These are phyloP conservation scores for Quercus phellos DNA, from an alignment of 331 rosid genomes.

Conservation along the genomic window DNA sequence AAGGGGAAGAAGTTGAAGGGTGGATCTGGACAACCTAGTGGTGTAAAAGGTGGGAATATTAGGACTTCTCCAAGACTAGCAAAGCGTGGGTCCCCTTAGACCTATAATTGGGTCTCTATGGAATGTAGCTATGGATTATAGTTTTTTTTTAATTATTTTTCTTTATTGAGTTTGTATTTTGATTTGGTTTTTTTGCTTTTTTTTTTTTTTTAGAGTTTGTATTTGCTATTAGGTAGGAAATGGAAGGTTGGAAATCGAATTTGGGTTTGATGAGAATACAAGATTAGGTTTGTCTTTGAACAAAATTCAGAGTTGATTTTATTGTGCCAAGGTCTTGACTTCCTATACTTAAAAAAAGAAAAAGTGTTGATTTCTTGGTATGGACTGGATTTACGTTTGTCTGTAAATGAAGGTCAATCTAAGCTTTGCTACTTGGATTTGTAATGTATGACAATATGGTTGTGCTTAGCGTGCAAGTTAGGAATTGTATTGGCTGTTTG, in stretches of 20 bases:
- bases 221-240: background rate
- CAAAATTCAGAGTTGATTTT: too few species aligned
- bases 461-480: too few species aligned
- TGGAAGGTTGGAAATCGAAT: background rate
- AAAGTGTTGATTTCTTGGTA: background rate
- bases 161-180: background rate
- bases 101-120: background rate
- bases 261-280: background rate
- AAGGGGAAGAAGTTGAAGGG: conserved; percentile 24
- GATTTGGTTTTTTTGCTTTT: background rate
- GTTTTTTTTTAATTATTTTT: background rate
- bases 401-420: too few species aligned
- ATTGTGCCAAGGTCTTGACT: too few species aligned
- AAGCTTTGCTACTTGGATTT: too few species aligned
- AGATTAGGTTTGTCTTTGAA: too few species aligned
- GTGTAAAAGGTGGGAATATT: conserved; percentile 13
- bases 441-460: too few species aligned
- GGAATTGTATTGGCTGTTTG: too few species aligned
- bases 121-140: background rate
- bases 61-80: conserved; percentile 61
- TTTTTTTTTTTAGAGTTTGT: too few species aligned
- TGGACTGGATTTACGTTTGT: background rate
- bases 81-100: conserved; percentile 24
- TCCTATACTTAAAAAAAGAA: too few species aligned
- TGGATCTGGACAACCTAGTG: conserved; percentile 11